Evolutionary conservation across 1,284 basidiomycete genomes (phyloP).

Genomic region (Ganoderma sp.): DNA sequence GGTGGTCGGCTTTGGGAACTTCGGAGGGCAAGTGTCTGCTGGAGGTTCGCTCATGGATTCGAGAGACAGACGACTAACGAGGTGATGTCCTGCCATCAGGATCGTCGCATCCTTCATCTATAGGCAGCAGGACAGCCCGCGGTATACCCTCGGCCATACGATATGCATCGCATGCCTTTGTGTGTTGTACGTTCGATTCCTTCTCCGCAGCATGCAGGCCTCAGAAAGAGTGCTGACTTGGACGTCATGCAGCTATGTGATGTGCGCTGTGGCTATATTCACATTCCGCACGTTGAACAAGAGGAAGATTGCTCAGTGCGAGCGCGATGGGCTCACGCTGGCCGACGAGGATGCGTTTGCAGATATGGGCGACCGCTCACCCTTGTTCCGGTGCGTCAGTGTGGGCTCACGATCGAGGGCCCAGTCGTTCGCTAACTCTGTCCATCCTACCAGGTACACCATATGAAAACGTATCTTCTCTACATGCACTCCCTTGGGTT

Average conservation of each 20-base stretch:
- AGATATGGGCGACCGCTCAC: constrained; percentile 27
- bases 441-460: too few species aligned
- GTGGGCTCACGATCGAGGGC: too few species aligned
- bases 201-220: not conserved
- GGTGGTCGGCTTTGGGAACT: constrained; percentile 70
- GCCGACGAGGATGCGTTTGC: constrained; percentile 12
- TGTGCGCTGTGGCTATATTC: constrained; percentile 19
- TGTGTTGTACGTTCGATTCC: constrained; percentile 8
- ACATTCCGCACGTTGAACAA: constrained; percentile 20
- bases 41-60: not conserved
- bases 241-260: constrained; percentile 5
- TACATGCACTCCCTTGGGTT: too few species aligned
- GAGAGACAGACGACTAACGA: not conserved
- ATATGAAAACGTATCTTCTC: too few species aligned
- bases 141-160: constrained; percentile 27
- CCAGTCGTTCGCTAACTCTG: too few species aligned
- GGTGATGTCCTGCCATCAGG: not conserved
- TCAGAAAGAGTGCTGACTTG: not conserved
- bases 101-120: constrained; percentile 31
- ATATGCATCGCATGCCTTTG: constrained; percentile 22
- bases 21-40: constrained; percentile 46
- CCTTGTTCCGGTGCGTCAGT: constrained; percentile 22
- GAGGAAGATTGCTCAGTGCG: constrained; percentile 22
- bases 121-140: constrained; percentile 25
- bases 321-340: constrained; percentile 18